Base-by-base conservation (phyloP, 1,284 basidiomycete genomes). In the Exobasidium rhododendri region DNA sequence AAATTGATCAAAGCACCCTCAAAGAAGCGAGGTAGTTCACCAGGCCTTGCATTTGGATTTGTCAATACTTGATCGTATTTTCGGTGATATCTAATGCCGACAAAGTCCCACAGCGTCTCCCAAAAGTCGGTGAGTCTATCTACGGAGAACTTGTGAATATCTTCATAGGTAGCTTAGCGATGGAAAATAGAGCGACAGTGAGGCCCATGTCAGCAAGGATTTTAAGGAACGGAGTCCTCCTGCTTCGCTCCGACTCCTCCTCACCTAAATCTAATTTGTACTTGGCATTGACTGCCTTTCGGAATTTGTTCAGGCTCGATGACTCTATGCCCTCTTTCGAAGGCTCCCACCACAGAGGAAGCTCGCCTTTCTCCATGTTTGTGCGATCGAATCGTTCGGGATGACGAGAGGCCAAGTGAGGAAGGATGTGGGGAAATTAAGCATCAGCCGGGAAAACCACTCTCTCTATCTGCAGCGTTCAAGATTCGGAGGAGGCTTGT, bases 21-120 rank as follows among this genome's bases (percentile, higher is more conserved):
- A 80, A 92, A 92, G 90, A 90, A 92, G 4, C 83, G 66, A 22
- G 89, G 89, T 75, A 90, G 91, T 40, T 73, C 68, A 24, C 58
- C 66, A 2, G 70, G 70, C 0, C 64, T 44, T 6, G 70, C 70
- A 43, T 66, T 55, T 0, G 68, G 60, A 35, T 70, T 56, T 14
- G 70, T 66, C 1, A 72, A 52, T 2, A 71, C 61, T 3, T 46
- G 20, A 4, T 61, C 61, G 59, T 65, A 71, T 3, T 65, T 61
- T 35, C 30, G 17, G 6, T 63, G 56, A 7, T 57, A 60, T n/a
- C 70, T 63, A 32, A 72, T 59, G 3, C 66, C 68, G 2, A 59
- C 52, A 46, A 63, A 72, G 43, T 71, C 62, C 69, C 69, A 72
- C 3, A 72, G 60, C 3, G 56, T 51, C 0, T 49, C n/a, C 66